Percentiles rank a stretch among this genome's conserved stretches.
phyloP scores from a whole-genome alignment of 176 grass and related monocot species.

The Cenchrus fungigraminus region DNA sequence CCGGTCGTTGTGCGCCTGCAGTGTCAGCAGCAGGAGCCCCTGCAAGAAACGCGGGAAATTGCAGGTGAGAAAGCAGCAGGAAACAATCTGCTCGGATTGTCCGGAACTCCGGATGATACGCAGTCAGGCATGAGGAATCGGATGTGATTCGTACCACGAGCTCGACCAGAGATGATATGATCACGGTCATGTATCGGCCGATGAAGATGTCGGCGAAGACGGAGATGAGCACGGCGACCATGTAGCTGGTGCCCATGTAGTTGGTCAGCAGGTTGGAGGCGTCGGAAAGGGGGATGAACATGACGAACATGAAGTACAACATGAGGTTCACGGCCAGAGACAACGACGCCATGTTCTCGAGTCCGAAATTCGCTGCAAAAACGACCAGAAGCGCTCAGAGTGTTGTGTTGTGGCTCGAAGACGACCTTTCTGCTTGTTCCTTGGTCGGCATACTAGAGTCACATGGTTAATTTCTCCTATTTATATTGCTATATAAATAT shows the following conservation, averaged over 20 bases:
- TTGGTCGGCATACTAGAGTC: neutral
- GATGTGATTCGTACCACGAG: slow-evolving; percentile 34
- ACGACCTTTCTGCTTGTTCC: neutral
- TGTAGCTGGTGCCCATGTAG: slow-evolving; percentile 71
- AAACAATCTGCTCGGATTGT: neutral
- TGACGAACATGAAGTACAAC: slow-evolving; percentile 50
- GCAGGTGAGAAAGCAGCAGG: neutral
- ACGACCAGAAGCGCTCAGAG: neutral
- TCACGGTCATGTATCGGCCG: slow-evolving; percentile 58
- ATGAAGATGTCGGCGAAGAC: slow-evolving; percentile 69
- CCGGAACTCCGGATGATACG: neutral
- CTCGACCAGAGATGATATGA: slow-evolving; percentile 54
- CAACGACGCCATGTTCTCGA: slow-evolving; percentile 59
- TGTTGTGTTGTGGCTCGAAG: neutral
- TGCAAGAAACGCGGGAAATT: slow-evolving; percentile 6
- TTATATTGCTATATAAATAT: neutral
- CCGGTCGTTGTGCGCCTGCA: slow-evolving; percentile 59
- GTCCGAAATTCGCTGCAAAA: slow-evolving; percentile 48
- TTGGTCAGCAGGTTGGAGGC: slow-evolving; percentile 61
- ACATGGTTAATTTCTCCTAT: neutral
- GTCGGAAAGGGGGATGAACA: slow-evolving; percentile 53
- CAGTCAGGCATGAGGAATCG: no score
- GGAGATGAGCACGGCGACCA: slow-evolving; percentile 56
- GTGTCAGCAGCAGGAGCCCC: slow-evolving; percentile 64
- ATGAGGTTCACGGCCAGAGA: slow-evolving; percentile 63